Base-by-base conservation (phyloP, 306 rosid genomes). In the Vachellia collinsii region DNA sequence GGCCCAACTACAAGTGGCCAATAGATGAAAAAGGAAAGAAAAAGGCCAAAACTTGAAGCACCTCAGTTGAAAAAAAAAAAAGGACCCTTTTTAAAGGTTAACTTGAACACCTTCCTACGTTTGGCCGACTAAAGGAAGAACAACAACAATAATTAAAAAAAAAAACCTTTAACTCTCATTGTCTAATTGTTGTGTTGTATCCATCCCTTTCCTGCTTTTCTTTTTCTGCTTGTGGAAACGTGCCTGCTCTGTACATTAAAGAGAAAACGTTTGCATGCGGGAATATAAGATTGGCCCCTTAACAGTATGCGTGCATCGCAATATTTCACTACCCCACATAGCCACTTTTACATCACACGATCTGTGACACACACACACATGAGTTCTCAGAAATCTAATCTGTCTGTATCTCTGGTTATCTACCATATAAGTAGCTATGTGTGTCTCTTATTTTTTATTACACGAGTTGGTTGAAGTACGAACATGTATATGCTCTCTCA, bases 231-330 rank as follows among this genome's bases (percentile, higher is more conserved):
- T 88, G 86, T 84, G 91, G 86, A 86, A 90, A 85, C 88, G 97
- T 93, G 97, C 94, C 87, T 22, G 0, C 82, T 84, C 90, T 90
- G 91, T 74, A 62, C 90, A 88, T 76, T 81, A 88, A 85, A 90
- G 86, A 75, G 80, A 90, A 71, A 86, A 77, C 82, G 69, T 69
- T 75, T 83, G 97, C 98, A 94, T 90, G 98, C 97, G 97, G 93
- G 97, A 92, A 88, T 92, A 89, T 86, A 84, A 84, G 82, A 80
- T 81, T 70, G 70, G 70, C 77, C 83, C 79, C 79, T 84, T 81
- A 38, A 83, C 85, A 81, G 76, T 86, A 79, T 90, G 92, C 89
- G 87, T 92, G 92, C 88, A 72, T 74, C 82, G 75, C 86, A 86
- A 80, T 82, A 56, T 78, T 86, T 77, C 81, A 47, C 39, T 83